phyloP scores from a whole-genome alignment of 306 rosid species.

The Quercus agrifolia region DNA sequence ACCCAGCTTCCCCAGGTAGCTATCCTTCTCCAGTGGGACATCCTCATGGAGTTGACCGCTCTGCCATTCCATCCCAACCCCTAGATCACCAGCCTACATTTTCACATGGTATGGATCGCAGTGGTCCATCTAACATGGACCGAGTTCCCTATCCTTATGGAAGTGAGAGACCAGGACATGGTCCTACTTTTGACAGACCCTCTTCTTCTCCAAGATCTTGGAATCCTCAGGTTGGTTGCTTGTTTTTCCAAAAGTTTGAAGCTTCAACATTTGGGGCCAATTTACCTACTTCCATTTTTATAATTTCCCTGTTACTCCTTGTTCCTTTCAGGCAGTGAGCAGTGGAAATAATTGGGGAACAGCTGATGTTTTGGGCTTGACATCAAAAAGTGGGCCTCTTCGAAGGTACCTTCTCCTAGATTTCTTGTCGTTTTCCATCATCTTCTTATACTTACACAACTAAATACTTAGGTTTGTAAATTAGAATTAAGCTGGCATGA shows the following conservation, averaged over 20 bases:
- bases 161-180: slow-evolving; percentile 37
- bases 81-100: slow-evolving; percentile 54
- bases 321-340: slow-evolving; percentile 50
- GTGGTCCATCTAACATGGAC: slow-evolving; percentile 59
- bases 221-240: slow-evolving; percentile 53
- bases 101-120: slow-evolving; percentile 46
- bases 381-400: slow-evolving; percentile 50
- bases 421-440: neutral
- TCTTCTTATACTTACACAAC: neutral
- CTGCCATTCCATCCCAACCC: slow-evolving; percentile 47
- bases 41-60: slow-evolving; percentile 63
- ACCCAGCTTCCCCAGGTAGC: slow-evolving; percentile 56
- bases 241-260: slow-evolving; percentile 6
- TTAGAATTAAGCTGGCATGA: neutral
- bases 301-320: neutral
- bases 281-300: neutral
- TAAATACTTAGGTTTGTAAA: neutral
- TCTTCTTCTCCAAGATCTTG: slow-evolving; percentile 80
- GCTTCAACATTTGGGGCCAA: neutral
- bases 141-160: slow-evolving; percentile 64
- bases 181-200: slow-evolving; percentile 46
- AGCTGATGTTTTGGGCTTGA: slow-evolving; percentile 44
- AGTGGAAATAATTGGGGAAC: slow-evolving; percentile 52
- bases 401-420: slow-evolving; percentile 41
- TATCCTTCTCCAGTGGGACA: slow-evolving; percentile 59